Evolutionary conservation across 148 eudicot genomes (phyloP), one percentile per base, ranked within the genome.

Genomic region (Amaranthus hypochondriacus): DNA sequence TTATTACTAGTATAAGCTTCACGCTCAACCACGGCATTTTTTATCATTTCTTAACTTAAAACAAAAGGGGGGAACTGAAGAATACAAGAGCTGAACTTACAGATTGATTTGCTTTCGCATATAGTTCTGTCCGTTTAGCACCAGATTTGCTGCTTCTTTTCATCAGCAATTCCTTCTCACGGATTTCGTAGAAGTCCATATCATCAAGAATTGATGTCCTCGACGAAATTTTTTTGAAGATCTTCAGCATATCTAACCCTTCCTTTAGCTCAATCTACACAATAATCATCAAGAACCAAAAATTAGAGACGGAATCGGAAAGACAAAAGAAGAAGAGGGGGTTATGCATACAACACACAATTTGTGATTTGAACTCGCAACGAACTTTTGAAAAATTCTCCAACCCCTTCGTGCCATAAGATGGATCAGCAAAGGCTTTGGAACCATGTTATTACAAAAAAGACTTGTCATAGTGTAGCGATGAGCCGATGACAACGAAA

Each of bases 161-260:
- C 68, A 82, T 86, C 67, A 75, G 78, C 57, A 88, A 86, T 53
- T 70, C 42, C 80, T 86, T 89, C 77, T 85, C 93, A 12, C 96
- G 83, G 39, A 43, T 71, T 77, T 95, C 98, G 69, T 95, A 92
- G 62, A 95, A 95, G 71, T 80, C 79, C 67, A 89, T 84, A 80
- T 95, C 97, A 62, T 92, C 93, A 9, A 90, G 69, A 8, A 95
- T 63, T 60, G 92, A 89, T 12, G 93, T 79, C 77, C 75, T 87
- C 39, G 75, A 78, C 56, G 83, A 62, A 74, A 81, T 86, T 74
- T 70, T 84, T 84, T 92, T 92, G 76, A 95, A 92, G 49, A 95
- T 88, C 75, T 81, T 89, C 73, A 95, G 86, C 93, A 95, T 89
- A 73, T 95, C 90, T 57, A 85, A 56, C 62, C 93, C 98, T 81